Conservation (phyloP, 2,329 filamentous ascomycete genomes). For the Fusarium sp. region DNA sequence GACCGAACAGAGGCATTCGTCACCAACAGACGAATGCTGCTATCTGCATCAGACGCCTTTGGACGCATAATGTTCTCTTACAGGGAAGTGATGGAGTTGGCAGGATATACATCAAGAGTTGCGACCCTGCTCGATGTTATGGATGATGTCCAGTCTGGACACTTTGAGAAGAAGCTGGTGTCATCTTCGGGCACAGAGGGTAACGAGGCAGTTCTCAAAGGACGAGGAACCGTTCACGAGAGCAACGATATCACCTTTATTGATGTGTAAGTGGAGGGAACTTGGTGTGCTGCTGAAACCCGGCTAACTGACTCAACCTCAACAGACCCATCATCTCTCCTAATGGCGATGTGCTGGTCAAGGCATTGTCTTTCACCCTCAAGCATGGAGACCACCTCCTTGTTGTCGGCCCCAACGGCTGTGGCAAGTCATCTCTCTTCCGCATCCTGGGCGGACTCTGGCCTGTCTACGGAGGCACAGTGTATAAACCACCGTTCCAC, state of each 20-base stretch:
- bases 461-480: constrained; percentile 96
- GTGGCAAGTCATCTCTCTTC: constrained; percentile 96
- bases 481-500: constrained; percentile 89
- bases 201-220: constrained; percentile 84
- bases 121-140: constrained; percentile 92
- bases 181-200: constrained; percentile 85
- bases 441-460: constrained; percentile 95
- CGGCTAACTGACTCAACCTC: constrained; percentile 27
- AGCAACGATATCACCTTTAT: constrained; percentile 86
- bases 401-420: constrained; percentile 96
- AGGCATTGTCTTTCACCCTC: constrained; percentile 86
- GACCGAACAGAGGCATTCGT: constrained; percentile 83
- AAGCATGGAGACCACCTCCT: constrained; percentile 89
- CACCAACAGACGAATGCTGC: constrained; percentile 90
- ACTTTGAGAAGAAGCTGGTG: constrained; percentile 96
- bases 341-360: constrained; percentile 92
- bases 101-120: constrained; percentile 93
- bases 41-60: constrained; percentile 95
- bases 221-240: constrained; percentile 84
- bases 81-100: constrained; percentile 95
- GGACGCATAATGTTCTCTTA: constrained; percentile 98
- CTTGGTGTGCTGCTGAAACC: not conserved
- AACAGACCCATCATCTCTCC: constrained; percentile 88
- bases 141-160: constrained; percentile 88
- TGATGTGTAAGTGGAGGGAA: constrained; percentile 69